Conservation (phyloP, 2,329 filamentous ascomycete species). For the Herpotrichia juniperi region DNA sequence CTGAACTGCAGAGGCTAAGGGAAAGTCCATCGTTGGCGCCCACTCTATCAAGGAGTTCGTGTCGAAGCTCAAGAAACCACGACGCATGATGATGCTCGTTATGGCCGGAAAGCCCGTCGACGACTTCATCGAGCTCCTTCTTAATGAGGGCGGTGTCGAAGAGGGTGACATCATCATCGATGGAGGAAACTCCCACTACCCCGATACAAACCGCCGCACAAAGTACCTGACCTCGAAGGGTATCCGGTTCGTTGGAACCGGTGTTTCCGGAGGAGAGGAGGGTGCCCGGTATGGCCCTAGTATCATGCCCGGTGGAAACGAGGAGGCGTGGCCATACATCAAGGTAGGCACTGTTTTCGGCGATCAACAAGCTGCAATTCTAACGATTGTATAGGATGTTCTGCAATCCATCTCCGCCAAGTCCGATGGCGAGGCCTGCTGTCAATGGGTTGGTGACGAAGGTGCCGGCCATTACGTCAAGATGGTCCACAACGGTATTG, state of each 20-base stretch:
- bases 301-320: conserved; percentile 98
- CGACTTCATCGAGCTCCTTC: conserved; percentile 96
- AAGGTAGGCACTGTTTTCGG: conserved; percentile 57
- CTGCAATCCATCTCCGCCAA: conserved; percentile 98
- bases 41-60: conserved; percentile 94
- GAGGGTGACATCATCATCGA: conserved; percentile 97
- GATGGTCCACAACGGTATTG: conserved; percentile 99
- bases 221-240: conserved; percentile 86
- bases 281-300: conserved; percentile 97
- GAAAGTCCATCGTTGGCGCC: conserved; percentile 94
- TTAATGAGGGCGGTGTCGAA: conserved; percentile 57
- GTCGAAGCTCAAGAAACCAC: conserved; percentile 94
- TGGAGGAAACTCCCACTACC: conserved; percentile 98
- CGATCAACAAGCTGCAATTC: background rate
- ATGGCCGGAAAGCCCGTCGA: conserved; percentile 98
- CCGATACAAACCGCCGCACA: conserved; percentile 97
- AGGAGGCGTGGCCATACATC: conserved; percentile 96
- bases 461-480: conserved; percentile 99
- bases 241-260: conserved; percentile 93
- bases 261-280: conserved; percentile 99
- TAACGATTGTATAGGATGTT: conserved; percentile 66
- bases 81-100: conserved; percentile 97
- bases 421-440: conserved; percentile 96
- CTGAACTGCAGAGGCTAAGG: conserved; percentile 54
- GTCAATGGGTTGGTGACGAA: conserved; percentile 99